Percentiles rank a stretch among this genome's conserved stretches.
Conservation (phyloP, 805 yeast species). For the Cyberlindnera saturnus region DNA sequence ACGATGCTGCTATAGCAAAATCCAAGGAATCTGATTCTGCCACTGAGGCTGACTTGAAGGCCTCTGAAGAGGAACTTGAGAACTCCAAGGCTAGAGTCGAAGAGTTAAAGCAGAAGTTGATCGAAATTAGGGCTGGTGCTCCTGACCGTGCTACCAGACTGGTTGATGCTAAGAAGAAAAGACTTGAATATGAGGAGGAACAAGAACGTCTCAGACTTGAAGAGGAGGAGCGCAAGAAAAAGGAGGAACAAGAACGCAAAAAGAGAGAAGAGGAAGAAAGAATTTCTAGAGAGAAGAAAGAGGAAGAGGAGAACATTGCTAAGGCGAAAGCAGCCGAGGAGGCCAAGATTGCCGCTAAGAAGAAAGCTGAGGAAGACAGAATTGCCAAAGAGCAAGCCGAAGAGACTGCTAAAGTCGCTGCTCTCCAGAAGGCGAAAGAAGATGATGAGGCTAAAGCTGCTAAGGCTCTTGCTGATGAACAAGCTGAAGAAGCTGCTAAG, state of each 20-base stretch:
- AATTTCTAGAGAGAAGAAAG: conserved; percentile 6
- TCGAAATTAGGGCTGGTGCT: conserved; percentile 17
- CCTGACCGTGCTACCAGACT: conserved; percentile 18
- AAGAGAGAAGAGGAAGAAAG: conserved; percentile 8
- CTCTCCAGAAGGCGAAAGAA: conserved; percentile 2
- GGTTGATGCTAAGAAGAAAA: conserved; percentile 18
- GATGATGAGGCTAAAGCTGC: conserved; percentile 3
- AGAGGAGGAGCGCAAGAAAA: conserved; percentile 12
- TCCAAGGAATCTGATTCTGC: conserved; percentile 11
- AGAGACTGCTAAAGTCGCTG: conserved; percentile 1
- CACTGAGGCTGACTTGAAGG: conserved; percentile 7
- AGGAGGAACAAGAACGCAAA: conserved; percentile 8
- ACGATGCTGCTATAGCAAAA: conserved; percentile 12
- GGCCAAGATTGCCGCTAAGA: conserved; percentile 8
- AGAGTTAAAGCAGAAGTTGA: conserved; percentile 16
- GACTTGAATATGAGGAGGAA: conserved; percentile 17
- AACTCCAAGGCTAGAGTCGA: conserved; percentile 12
- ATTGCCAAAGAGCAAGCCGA: conserved; percentile 1
- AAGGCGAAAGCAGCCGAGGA: conserved; percentile 7
- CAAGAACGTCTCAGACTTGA: conserved; percentile 6
- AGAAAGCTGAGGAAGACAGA: conserved; percentile 4
- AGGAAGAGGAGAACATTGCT: conserved; percentile 8
- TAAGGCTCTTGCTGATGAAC: conserved; percentile 5
- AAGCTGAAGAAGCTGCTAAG: conserved; percentile 4
- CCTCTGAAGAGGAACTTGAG: conserved; percentile 14